A percentile compares a stretch with the other conserved stretches of the same genome.
Conservation (phyloP, 176 grass and related monocot species). For the Rhipidocladum racemiflorum region DNA sequence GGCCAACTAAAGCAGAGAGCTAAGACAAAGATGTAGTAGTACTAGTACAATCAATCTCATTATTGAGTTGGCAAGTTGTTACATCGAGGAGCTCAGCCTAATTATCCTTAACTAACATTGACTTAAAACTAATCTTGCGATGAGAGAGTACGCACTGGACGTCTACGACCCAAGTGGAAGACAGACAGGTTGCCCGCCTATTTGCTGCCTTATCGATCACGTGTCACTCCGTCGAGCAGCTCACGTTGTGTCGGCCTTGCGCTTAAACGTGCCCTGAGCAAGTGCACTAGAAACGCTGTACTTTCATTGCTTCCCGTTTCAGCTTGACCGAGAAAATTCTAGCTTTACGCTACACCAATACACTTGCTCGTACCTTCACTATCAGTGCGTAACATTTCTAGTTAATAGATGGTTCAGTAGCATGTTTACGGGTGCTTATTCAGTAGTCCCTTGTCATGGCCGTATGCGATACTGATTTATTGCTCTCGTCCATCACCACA, state of each 20-base stretch:
- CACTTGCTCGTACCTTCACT: conserved; percentile 12
- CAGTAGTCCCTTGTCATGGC: too few relatives aligned
- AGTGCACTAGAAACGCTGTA: background rate
- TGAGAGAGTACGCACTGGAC: background rate
- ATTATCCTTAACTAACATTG: background rate
- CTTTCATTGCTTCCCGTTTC: conserved; percentile 4
- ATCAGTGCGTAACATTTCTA: background rate
- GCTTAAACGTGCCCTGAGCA: background rate
- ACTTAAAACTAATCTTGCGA: background rate
- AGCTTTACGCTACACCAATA: background rate
- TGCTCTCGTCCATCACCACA: background rate
- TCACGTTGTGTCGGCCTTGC: background rate
- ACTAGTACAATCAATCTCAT: background rate
- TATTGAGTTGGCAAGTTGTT: conserved; percentile 9
- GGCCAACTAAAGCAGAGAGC: background rate
- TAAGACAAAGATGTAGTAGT: background rate
- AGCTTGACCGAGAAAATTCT: background rate
- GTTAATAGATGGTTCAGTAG: background rate
- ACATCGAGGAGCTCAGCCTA: background rate
- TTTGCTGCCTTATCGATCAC: background rate
- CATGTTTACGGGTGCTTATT: background rate
- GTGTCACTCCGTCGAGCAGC: background rate
- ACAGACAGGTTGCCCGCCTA: background rate
- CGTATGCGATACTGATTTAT: background rate
- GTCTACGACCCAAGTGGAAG: background rate